These are phyloP conservation scores for Panus rudis DNA, from an alignment of 768 basidiomycete genomes.

Conservation along the genomic window DNA sequence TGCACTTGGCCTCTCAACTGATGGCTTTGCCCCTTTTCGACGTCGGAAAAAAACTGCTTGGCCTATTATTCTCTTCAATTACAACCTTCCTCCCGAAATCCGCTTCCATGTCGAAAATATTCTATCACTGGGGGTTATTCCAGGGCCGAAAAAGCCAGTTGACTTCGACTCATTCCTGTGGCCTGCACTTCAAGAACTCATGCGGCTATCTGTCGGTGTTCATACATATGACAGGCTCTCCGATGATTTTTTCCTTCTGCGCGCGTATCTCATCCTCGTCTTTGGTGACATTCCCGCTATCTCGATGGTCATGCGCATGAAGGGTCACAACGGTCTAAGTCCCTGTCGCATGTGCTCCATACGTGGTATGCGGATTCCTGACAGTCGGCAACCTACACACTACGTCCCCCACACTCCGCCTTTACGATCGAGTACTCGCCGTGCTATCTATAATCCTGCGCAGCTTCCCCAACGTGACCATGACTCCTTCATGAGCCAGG, in stretches of 20 bases:
- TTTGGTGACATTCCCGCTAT: constrained; percentile 23
- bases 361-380: constrained; percentile 10
- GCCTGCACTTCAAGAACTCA: constrained; percentile 21
- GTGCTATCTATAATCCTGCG: constrained; percentile 9
- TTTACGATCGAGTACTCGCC: no score
- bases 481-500: constrained; percentile 8
- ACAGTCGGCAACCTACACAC: background rate
- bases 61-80: constrained; percentile 36
- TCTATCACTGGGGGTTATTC: constrained; percentile 17
- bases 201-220: constrained; percentile 16
- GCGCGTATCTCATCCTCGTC: constrained; percentile 17
- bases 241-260: constrained; percentile 14
- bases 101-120: constrained; percentile 13
- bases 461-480: constrained; percentile 15
- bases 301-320: constrained; percentile 21
- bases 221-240: constrained; percentile 9
- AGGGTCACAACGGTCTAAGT: constrained; percentile 19
- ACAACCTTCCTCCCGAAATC: constrained; percentile 23
- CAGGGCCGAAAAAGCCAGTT: constrained; percentile 13
- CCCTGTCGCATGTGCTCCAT: constrained; percentile 23
- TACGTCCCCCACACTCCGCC: constrained; percentile 15
- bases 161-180: constrained; percentile 22
- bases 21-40: constrained; percentile 37
- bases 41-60: constrained; percentile 27
- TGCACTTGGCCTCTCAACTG: constrained; percentile 34